Conservation (phyloP, 2,329 filamentous ascomycete species). For the Fusarium sublunatum region DNA sequence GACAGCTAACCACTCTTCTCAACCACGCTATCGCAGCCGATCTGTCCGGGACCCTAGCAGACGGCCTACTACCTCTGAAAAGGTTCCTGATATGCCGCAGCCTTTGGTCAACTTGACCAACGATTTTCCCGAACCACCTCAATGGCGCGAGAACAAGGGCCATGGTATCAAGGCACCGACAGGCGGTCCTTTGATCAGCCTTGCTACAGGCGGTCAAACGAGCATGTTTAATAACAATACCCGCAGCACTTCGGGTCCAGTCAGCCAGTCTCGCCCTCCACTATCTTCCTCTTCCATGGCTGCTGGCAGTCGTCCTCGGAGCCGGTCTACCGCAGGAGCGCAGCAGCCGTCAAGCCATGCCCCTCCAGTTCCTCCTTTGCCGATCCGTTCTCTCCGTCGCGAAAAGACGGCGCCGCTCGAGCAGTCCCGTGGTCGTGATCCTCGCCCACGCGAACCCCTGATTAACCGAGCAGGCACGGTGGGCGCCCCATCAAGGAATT, state of each 20-base stretch:
- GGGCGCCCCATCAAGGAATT: conserved; percentile 33
- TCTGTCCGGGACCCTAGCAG: conserved; percentile 34
- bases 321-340: conserved; percentile 42
- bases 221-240: conserved; percentile 17
- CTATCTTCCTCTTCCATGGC: conserved; percentile 30
- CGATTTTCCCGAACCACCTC: conserved; percentile 71
- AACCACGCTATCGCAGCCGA: conserved; percentile 45
- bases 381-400: conserved; percentile 46
- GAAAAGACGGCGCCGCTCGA: conserved; percentile 40
- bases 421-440: conserved; percentile 41
- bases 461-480: conserved; percentile 48
- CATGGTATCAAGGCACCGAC: conserved; percentile 56
- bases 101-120: conserved; percentile 75
- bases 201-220: conserved; percentile 52
- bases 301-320: conserved; percentile 38
- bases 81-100: conserved; percentile 56
- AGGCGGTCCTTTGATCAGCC: conserved; percentile 60
- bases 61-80: conserved; percentile 45
- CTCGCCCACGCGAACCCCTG: conserved; percentile 47
- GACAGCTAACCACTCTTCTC: conserved; percentile 51
- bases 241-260: conserved; percentile 30
- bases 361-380: conserved; percentile 45
- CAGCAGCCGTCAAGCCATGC: conserved; percentile 29
- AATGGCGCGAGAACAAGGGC: conserved; percentile 65
- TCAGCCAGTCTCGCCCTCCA: conserved; percentile 31